Evolutionary conservation across 257 asterid species (phyloP), one percentile per base, ranked within the genome.

Genomic region (Gentiana dahurica): DNA sequence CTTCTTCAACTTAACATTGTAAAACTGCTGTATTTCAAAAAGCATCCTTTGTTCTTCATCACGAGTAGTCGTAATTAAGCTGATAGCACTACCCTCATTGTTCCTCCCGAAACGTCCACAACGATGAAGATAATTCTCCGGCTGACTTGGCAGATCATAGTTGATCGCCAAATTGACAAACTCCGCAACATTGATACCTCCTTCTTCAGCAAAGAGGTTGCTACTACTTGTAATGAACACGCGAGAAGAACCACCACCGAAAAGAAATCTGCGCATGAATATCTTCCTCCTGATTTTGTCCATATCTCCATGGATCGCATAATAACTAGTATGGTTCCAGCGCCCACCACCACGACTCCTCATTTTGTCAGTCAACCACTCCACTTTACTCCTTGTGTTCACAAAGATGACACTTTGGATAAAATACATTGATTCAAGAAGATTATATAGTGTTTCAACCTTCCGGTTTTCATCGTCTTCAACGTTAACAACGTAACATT

Each of bases 221-320:
- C 24, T 24, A 24, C 24, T 24, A 0, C 87, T 82, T 7, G 87
- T 77, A 64, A 82, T 80, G 2, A 83, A 78, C 1, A 80, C 85
- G 6, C 82, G 80, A 1, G 91, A 82, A 0, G 95, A 86, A 24
- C 24, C 24, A 24, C 24, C 24, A 49, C 88, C 94, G 3, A 86
- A 86, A 9, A 90, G 81, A 59, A 83, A 83, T 39, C 83, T 94
- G 0, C 90, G 85, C 94, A 86, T 81, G 78, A 86, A 83, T 49
- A 86, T 83, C 68, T 86, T 89, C 8, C 93, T 72, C 7, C 89
- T 79, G 39, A 83, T 86, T 75, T 86, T 89, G 71, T 86, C 95
- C 95, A 81, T 83, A 70, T 86, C 95, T 52, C 93, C 95, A 10
- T 81, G 94, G 5, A 88, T 82, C 12, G 95, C 95, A 1, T 84